phyloP scores from a whole-genome alignment of 2,329 filamentous ascomycete species.

The Epicoccum nigrum region DNA sequence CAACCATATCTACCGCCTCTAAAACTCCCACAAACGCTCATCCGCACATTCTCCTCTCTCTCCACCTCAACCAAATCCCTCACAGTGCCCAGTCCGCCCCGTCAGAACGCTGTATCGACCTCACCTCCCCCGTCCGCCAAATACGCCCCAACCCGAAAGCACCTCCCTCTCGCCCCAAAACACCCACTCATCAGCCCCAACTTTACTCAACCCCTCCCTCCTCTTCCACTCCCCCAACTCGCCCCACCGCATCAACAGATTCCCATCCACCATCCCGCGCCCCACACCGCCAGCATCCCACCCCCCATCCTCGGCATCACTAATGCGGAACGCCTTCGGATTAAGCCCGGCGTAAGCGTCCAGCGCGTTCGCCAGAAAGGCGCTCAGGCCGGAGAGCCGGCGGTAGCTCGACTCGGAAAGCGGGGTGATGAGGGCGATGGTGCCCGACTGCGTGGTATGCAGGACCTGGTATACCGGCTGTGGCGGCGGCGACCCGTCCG shows the following conservation, averaged over 20 bases:
- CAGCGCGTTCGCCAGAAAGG: conserved; percentile 77
- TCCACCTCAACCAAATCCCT: too few species aligned
- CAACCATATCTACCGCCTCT: too few species aligned
- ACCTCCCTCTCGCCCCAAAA: conserved; percentile 73
- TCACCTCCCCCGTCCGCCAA: conserved; percentile 29
- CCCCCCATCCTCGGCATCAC: conserved; percentile 50
- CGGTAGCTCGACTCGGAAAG: conserved; percentile 82
- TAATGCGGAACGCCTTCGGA: conserved; percentile 75
- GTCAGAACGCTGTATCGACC: too few species aligned
- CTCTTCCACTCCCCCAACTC: conserved; percentile 75
- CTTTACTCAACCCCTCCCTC: conserved; percentile 74
- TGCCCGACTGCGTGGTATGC: conserved; percentile 64
- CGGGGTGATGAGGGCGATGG: conserved; percentile 76
- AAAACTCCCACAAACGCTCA: too few species aligned
- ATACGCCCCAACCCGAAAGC: conserved; percentile 68
- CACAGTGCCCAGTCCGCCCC: too few species aligned
- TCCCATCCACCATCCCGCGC: conserved; percentile 77
- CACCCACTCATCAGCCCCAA: conserved; percentile 71
- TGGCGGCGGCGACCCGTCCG: conserved; percentile 10
- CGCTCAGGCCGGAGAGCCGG: conserved; percentile 79
- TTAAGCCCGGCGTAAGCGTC: conserved; percentile 82
- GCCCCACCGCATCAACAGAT: conserved; percentile 74
- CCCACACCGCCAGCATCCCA: conserved; percentile 53
- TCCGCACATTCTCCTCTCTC: too few species aligned
- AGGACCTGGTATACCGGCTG: conserved; percentile 41